Base-by-base conservation (phyloP, 768 basidiomycete genomes). In the Leccinum aurantiacum region DNA sequence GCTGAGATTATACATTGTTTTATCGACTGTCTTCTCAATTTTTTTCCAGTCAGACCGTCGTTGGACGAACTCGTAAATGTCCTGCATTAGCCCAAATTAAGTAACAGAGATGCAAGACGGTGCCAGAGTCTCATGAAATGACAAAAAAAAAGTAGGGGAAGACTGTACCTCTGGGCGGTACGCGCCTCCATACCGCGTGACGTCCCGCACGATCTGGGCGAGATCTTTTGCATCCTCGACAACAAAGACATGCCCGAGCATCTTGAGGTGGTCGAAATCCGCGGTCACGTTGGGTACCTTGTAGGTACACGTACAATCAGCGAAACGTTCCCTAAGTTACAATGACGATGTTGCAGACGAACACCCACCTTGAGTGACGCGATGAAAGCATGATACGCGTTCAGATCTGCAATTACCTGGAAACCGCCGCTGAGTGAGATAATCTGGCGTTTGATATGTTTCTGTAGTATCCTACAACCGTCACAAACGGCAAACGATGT, bases 41-140 rank as follows among this genome's bases (percentile, higher is more conserved):
- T 92, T 95, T 78, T 97, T 96, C 96, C 96, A 98, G 72, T 99
- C 96, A 7, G 92, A 90, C 35, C 95, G 82, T 22, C 95, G 80
- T 70, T 95, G 93, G 67, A 98, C 91, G 67, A 98, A 96, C 73
- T 98, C 96, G 71, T 98, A 98, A 54, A 98, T 82, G 70, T 98
- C 96, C 85, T 89, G 46, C 44, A 27, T 22, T 3, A 4, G 2
- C 46, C 35, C 6, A n/a, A 4, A 11, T 25, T 64, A 0, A 59
- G 22, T 10, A n/a, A 25, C 25, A 6, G 6, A 56, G 17, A 19
- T n/a, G 7, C 19, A 19, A 27, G 13, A 46, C 4, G 25, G 37
- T 29, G 29, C 31, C 31, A 31, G 31, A 31, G 31, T 31, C 31
- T 31, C 31, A 60, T 22, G n/a, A 4, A 33, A 35, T 4, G 14